Base-by-base conservation (phyloP, 2,329 filamentous ascomycete species). In the Calonectria pseudoreteaudii region DNA sequence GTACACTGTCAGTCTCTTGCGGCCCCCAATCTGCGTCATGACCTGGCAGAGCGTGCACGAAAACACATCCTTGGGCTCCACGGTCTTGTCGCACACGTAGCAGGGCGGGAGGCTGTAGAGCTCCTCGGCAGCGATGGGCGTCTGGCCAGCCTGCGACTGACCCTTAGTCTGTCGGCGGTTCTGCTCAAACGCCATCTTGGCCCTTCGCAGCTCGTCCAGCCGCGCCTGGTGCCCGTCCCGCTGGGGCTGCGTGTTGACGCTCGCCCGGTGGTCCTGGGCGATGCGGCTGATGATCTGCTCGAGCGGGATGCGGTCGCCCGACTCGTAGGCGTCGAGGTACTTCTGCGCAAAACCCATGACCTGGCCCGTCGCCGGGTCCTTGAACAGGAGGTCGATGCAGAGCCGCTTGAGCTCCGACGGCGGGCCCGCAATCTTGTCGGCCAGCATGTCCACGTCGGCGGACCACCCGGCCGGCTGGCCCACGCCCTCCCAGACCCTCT, bases 161-260 rank as follows among this genome's bases (percentile, higher is more conserved):
- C 79, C 80, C 82, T 84, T 86, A 81, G 78, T 83, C 80, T 82
- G 83, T 75, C 77, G 82, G 79, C 80, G 85, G 78, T 84, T 84
- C 77, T 86, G 87, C 78, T 88, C 87, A 82, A 88, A 87, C 11
- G 87, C 87, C 72, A 84, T 86, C 78, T 86, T 88, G 34, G 88
- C 88, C 71, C 88, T 83, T 23, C 84, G 84, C 5, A 90, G 83
- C 77, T 89, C 88, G 70, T 88, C 86, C 3, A 89, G 80, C 13
- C 87, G 85, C 67, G 77, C 78, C 69, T 77, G 76, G 71, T 86
- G 84, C 36, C 80, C 83, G 52, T 86, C 84, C 16, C 87, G 84
- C 52, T 85, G 83, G 2, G 82, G 81, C 70, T 84, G 80, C 23
- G 81, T 76, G 58, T 68, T 81, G 52, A 79, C 79, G 70, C 74